Base-by-base conservation (phyloP, 495 filamentous ascomycete genomes). In the Amniculicola lignicola region DNA sequence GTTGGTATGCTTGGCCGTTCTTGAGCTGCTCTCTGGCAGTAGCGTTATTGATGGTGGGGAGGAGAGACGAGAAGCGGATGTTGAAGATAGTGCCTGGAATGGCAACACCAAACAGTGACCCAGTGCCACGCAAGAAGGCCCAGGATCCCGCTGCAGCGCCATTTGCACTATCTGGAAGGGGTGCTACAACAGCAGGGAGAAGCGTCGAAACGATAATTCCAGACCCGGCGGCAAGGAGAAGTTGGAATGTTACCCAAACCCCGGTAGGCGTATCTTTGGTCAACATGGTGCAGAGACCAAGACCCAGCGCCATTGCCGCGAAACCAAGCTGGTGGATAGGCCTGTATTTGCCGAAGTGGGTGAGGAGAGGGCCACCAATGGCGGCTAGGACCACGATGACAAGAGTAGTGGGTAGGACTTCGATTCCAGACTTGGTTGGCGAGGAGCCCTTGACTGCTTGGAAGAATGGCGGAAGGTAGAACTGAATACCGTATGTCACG, bases 391-490 rank as follows among this genome's bases (percentile, higher is more conserved):
- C 70, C 0, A 76, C 67, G 10, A 81, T 67, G 12, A 77, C 77
- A 19, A 40, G 37, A 2, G 78, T 79, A 16, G 69, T 69, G 0
- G 83, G 82, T 25, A 88, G 73, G 5, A 87, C 59, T 7, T 79
- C 71, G 11, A 88, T 68, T 3, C 85, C 84, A 1, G 82, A 71
- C 3, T 80, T 53, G 3, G 78, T 77, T 0, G 79, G 72, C 0
- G 72, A 67, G 29, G 75, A 72, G 44, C 70, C 75, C 50, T 79
- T 77, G 25, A 85, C 75, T 4, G 80, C 75, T 46, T 81, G 70
- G 61, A 84, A 83, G 67, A 83, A 89, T n/a, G 88, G 71, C 0
- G 84, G 76, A 27, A 84, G 68, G 47, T 77, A 84, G 60, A 86
- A 84, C 37, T 40, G 37, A 12, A 40, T 19, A 18, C 37, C 37